Evolutionary conservation across 306 rosid genomes (phyloP), one percentile per base, ranked within the genome.

Genomic region (Phaseolus lunatus): DNA sequence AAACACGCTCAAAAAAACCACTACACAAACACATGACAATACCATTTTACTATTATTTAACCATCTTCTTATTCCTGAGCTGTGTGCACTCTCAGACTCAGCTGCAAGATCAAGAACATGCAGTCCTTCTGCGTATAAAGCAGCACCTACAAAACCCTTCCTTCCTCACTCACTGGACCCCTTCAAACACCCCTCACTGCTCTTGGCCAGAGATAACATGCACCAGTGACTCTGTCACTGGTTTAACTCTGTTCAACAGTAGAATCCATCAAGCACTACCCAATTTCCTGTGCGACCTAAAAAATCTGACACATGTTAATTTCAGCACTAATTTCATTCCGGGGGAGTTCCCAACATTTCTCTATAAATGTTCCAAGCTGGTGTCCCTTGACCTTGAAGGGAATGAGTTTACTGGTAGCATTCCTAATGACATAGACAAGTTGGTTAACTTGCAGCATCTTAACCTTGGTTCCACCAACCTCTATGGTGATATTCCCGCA

Each of bases 271-370:
- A 58, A 39, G 63, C 84, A 8, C 47, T 93, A 10, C 98, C 98
- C 2, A 9, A 83, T 69, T 88, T 89, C 87, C 50, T 93, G 31
- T 93, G 91, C 78, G 88, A 91, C 53, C 91, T 93, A 48, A 81
- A 37, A 37, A 89, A 91, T 20, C 93, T 93, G 64, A 75, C 87
- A 53, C 48, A 12, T 29, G 75, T 93, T 73, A 61, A 77, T 85
- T 63, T 82, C 78, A 64, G 47, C 7, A 0, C 1, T 5, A 89
- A 91, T 71, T 67, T 0, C 33, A 77, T 93, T 24, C 19, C 88
- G 0, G 86, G 87, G 7, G 83, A 64, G 67, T 93, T 93, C 41
- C 98, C 96, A 11, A 85, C 20, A 15, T 63, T 79, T 67, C 76
- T 93, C 45, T 89, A 82, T 63, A 78, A 75, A 19, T 93, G 98